These are phyloP conservation scores for Phytophthora hibernalis DNA, from an alignment of 352 stramenopile genomes.

Conservation along the genomic window DNA sequence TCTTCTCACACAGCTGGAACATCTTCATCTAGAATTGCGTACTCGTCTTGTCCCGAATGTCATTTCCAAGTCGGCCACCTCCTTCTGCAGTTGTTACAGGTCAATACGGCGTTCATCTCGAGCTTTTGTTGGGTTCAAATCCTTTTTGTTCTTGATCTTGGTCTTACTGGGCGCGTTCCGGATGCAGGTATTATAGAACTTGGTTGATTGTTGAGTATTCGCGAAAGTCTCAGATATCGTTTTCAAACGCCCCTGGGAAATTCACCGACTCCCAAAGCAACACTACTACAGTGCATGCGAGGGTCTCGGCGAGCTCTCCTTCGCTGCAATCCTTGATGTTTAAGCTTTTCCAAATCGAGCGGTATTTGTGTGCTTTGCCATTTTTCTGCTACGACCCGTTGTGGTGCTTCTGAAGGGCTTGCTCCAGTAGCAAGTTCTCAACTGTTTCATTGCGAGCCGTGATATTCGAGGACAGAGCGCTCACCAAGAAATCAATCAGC, in stretches of 20 bases:
- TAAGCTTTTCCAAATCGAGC: not conserved
- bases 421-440: constrained; percentile 49
- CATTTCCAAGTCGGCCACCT: constrained; percentile 11
- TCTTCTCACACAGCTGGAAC: constrained; percentile 19
- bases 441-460: constrained; percentile 46
- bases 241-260: not conserved
- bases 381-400: not conserved
- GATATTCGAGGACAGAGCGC: constrained; percentile 42
- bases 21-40: not conserved
- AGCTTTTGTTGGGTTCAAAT: constrained; percentile 21
- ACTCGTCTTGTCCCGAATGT: not conserved
- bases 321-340: no score
- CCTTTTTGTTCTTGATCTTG: not conserved
- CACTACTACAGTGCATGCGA: not conserved
- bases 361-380: not conserved
- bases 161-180: not conserved
- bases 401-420: constrained; percentile 28
- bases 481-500: constrained; percentile 54
- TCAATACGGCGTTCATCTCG: constrained; percentile 17
- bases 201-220: not conserved
- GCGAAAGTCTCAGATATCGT: not conserved
- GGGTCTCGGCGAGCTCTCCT: not conserved
- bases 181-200: no score
- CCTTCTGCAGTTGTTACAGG: constrained; percentile 2
- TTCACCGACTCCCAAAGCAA: not conserved